Evolutionary conservation across 768 basidiomycete genomes (phyloP), one percentile per base, ranked within the genome.

Genomic region (Tulasnella sp.): DNA sequence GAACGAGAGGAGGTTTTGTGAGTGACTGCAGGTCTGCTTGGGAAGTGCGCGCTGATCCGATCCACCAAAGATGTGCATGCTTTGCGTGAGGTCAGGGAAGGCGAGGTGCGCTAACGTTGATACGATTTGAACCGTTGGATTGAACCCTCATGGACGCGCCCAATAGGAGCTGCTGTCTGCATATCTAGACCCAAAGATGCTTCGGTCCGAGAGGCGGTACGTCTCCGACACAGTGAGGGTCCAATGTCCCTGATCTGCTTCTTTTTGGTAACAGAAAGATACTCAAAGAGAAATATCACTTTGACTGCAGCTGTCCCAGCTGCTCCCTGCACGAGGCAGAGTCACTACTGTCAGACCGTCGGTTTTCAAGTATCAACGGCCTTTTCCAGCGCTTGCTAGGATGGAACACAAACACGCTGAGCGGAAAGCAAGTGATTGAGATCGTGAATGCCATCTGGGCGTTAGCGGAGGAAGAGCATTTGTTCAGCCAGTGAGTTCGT

Each of bases 151-250:
- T 36, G 36, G 36, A 9, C 11, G 1, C 22, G 17, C 40, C 11
- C 34, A 8, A 62, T 75, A 88, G 86, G 89, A 90, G 79, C 75
- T 90, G 32, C 80, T 89, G 68, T 88, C 87, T 5, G 83, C 86
- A 7, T 89, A 89, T 73, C 85, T 82, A 36, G 81, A 87, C 75
- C 87, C 88, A 5, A 87, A 86, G 74, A 78, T 79, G 74, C 80
- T 86, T 6, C 81, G 87, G 73, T 79, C 81, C 34, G 82, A 87
- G 74, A 82, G 89, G 71, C 84, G 86, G 88, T 86, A 17, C 16
- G 69, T 52, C 26, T 3, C n/a, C n/a, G n/a, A n/a, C n/a, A n/a
- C n/a, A n/a, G n/a, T n/a, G n/a, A n/a, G n/a, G n/a, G n/a, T n/a
- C n/a, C n/a, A n/a, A n/a, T n/a, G 12, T 12, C 42, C 22, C 52